phyloP scores from a whole-genome alignment of 495 filamentous ascomycete genomes.

The Ramalina peruviana region DNA sequence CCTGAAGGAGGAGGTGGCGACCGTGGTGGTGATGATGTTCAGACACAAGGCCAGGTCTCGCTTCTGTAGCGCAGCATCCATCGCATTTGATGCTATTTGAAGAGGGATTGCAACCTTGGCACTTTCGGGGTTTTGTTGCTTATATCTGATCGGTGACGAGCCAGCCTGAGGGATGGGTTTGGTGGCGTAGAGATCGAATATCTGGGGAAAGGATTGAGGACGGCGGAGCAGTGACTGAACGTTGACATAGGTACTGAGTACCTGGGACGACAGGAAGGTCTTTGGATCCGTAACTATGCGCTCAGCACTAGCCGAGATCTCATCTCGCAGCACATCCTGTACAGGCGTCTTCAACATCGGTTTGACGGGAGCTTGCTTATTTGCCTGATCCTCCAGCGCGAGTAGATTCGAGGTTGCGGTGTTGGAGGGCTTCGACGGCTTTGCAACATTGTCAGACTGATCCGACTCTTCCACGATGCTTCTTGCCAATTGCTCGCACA shows the following conservation, averaged over 20 bases:
- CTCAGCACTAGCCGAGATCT: slow-evolving; percentile 42
- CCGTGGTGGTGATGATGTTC: slow-evolving; percentile 66
- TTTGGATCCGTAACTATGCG: slow-evolving; percentile 55
- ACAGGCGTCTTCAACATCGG: slow-evolving; percentile 8
- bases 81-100: slow-evolving; percentile 49
- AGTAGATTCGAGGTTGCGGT: slow-evolving; percentile 37
- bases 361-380: not conserved
- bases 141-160: slow-evolving; percentile 43
- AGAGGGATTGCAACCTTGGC: slow-evolving; percentile 57
- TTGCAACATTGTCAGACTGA: slow-evolving; percentile 7
- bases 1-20: slow-evolving; percentile 55
- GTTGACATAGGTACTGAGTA: slow-evolving; percentile 55
- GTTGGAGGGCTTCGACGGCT: slow-evolving; percentile 17
- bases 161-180: slow-evolving; percentile 60
- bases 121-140: slow-evolving; percentile 48
- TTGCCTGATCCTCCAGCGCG: slow-evolving; percentile 32
- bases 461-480: slow-evolving; percentile 22
- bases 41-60: slow-evolving; percentile 64
- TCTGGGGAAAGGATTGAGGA: slow-evolving; percentile 59
- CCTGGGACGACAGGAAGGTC: slow-evolving; percentile 63
- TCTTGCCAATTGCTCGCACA: slow-evolving; percentile 31
- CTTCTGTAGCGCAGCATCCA: slow-evolving; percentile 60
- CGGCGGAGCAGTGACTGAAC: slow-evolving; percentile 57
- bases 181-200: slow-evolving; percentile 68
- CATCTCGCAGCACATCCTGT: slow-evolving; percentile 22